Evolutionary conservation across 768 basidiomycete genomes (phyloP), one percentile per base, ranked within the genome.

Genomic region (Mycena alexandri): DNA sequence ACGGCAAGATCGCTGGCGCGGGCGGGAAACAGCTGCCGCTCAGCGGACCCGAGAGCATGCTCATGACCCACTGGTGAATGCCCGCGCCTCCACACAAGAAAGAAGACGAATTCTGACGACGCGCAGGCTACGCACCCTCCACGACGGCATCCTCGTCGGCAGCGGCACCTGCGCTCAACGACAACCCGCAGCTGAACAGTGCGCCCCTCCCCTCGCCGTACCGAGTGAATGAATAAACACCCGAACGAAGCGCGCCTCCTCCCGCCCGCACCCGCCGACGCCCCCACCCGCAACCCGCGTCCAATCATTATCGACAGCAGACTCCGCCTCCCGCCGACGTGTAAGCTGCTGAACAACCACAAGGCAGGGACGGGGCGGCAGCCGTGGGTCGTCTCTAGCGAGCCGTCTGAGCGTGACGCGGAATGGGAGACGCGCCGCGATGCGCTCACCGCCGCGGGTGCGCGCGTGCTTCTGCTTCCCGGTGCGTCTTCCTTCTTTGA

Each of bases 141-240:
- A 99, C 79, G 94, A 98, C 73, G 95, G 87, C 11, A 98, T 99
- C 66, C 80, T 99, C 16, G 85, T 99, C 48, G 97, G 97, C 3
- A 87, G 96, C 42, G 93, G 93, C 10, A 99, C 97, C 0, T n/a
- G 90, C 94, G 22, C 79, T 95, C 50, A 94, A 95, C 67, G 97
- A 99, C 74, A 86, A 99, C 76, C 97, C 97, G 5, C 93, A 98
- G 74, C 83, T 99, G n/a, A 97, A 96, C 72, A 89, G 96, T 94
- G 72, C 71, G 89, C 65, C 9, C 10, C 5, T 21, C 61, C n/a
- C 11, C 24, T 51, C 21, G 22, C 9, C 12, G 10, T 21, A 41
- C 33, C 16, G 41, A 25, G 51, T 7, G 38, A 38, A 58, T 51
- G 33, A 21, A 33, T 34, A 43, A 44, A 36, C 22, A 12, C 24